Conservation (phyloP, 2,329 filamentous ascomycete species). For the Aspergillus brunneoviolaceus region DNA sequence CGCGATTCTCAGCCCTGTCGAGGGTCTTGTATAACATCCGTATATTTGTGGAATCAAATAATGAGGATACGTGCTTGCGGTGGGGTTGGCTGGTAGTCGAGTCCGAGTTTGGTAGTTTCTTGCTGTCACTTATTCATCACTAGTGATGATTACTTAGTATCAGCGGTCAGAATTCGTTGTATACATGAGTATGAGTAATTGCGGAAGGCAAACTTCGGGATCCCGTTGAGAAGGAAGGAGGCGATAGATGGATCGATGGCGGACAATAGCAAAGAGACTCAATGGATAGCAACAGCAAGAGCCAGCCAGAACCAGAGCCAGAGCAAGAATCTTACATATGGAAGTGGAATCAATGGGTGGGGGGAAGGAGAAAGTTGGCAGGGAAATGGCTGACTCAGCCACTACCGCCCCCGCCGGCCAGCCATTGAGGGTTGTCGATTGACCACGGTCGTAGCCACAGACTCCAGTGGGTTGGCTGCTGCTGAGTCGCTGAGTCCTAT, state of each 20-base stretch:
- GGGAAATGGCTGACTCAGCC: neutral
- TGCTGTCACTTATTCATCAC: too few relatives aligned
- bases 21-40: neutral
- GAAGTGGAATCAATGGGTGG: too few relatives aligned
- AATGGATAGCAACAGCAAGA: neutral
- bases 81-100: neutral
- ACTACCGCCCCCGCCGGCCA: neutral
- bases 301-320: neutral
- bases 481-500: conserved; percentile 16
- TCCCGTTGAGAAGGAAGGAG: too few relatives aligned
- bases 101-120: too few relatives aligned
- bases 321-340: too few relatives aligned
- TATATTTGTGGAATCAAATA: neutral
- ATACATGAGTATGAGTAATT: too few relatives aligned
- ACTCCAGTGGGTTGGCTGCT: conserved; percentile 20
- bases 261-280: too few relatives aligned
- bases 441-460: conserved; percentile 11
- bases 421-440: conserved; percentile 15
- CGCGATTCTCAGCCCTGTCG: neutral
- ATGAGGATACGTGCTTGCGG: neutral
- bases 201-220: too few relatives aligned
- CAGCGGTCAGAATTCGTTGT: too few relatives aligned
- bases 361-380: neutral
- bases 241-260: too few relatives aligned
- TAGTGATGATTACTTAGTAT: too few relatives aligned